These are phyloP conservation scores for Staphylotrichum longicolle DNA, from an alignment of 495 filamentous ascomycete species.

Conservation along the genomic window DNA sequence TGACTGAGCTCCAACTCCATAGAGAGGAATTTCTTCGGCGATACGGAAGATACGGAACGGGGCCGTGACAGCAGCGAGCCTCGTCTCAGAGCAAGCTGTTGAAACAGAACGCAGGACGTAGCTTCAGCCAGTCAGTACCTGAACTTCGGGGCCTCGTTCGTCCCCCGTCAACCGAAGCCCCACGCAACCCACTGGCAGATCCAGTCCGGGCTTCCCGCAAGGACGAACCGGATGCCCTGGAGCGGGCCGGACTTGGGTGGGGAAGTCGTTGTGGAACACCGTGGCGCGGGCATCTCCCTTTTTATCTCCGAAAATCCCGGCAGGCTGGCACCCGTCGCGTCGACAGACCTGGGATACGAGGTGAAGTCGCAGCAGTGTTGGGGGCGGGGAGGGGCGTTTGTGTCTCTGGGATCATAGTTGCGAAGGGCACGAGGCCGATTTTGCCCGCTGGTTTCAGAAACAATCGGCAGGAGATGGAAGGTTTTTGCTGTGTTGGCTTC, in stretches of 20 bases:
- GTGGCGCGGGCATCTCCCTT: background rate
- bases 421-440: background rate
- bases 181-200: background rate
- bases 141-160: background rate
- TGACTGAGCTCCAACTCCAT: too few relatives aligned
- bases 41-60: too few relatives aligned
- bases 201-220: background rate
- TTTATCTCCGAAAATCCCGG: slow-evolving; percentile 19
- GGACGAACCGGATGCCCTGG: slow-evolving; percentile 9
- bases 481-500: too few relatives aligned
- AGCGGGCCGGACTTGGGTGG: slow-evolving; percentile 18
- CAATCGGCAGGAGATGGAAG: too few relatives aligned
- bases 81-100: too few relatives aligned
- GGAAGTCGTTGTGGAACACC: slow-evolving; percentile 13
- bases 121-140: too few relatives aligned
- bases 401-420: background rate
- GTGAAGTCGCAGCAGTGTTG: too few relatives aligned
- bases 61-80: too few relatives aligned
- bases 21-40: too few relatives aligned
- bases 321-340: background rate
- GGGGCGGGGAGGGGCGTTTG: too few relatives aligned
- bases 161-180: background rate
- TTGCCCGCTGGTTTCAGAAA: too few relatives aligned
- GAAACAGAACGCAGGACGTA: too few relatives aligned
- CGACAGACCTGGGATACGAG: background rate